Evolutionary conservation across 768 basidiomycete species (phyloP), one percentile per base, ranked within the genome.

Genomic region (Suillus decipiens): DNA sequence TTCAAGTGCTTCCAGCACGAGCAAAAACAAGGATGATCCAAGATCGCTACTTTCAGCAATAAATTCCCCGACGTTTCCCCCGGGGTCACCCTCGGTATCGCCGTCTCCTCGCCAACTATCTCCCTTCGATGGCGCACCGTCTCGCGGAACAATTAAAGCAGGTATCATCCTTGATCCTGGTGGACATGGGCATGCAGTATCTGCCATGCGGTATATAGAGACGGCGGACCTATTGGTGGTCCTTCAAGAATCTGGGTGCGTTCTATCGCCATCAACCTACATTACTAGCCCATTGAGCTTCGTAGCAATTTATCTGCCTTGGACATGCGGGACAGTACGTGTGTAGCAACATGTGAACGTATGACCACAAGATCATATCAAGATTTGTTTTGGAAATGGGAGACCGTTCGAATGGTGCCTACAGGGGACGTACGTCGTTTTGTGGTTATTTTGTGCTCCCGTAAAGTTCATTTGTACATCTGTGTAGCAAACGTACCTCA

Each of bases 221-320:
- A 73, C 77, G 31, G 74, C 77, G 14, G 64, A 75, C 11, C 71
- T 83, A 54, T 62, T 90, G 33, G 76, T 83, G 1, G 83, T 83
- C 28, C 73, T 93, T 45, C 88, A 88, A 58, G 80, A 85, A 67
- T 80, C 83, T 47, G 92, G 92, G 92, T 92, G 70, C 70, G 79
- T 72, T 41, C 15, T 34, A n/a, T 15, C 37, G 37, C 10, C 41
- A 45, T 39, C 17, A 36, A 31, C 59, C 50, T 28, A 31, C 51
- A 60, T 22, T 37, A n/a, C 12, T 39, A 56, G 65, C 60, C 64
- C 58, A 67, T 48, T 11, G 37, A 37, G 59, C 24, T 14, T 62
- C 48, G 11, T 63, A 91, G 90, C 14, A 73, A 82, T 62, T 69
- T 92, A 22, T 83, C 81, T 31, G 72, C 88, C 1, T 81, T 85